Conservation (phyloP, 2,329 filamentous ascomycete species). For the Exophiala lecanii-corni region DNA sequence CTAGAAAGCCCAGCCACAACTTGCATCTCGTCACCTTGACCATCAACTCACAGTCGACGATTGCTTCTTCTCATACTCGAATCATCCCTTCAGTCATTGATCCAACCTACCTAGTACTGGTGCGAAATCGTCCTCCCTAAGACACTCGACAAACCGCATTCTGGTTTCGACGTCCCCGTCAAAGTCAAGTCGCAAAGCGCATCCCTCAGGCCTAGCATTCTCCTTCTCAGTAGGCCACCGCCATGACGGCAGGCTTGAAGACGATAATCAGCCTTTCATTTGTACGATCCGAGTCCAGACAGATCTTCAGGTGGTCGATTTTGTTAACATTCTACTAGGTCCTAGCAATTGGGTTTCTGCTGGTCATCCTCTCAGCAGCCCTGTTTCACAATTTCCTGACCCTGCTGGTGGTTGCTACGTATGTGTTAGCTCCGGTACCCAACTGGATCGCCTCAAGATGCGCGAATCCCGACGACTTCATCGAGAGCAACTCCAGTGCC, state of each 20-base stretch:
- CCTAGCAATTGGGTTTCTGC: constrained; percentile 95
- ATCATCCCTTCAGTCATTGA: too few relatives aligned
- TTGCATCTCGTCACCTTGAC: too few relatives aligned
- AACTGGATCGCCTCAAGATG: constrained; percentile 94
- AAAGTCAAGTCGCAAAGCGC: neutral
- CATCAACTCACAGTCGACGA: too few relatives aligned
- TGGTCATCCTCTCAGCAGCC: constrained; percentile 95
- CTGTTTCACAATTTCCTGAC: constrained; percentile 94
- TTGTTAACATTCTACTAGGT: constrained; percentile 48
- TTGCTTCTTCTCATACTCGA: too few relatives aligned
- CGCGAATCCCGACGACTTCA: constrained; percentile 91
- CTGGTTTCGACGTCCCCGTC: too few relatives aligned
- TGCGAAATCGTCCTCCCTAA: too few relatives aligned
- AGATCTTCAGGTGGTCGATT: too few relatives aligned
- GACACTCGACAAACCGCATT: too few relatives aligned
- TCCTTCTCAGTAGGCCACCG: constrained; percentile 14
- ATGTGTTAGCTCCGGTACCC: constrained; percentile 85
- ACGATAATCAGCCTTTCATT: constrained; percentile 99
- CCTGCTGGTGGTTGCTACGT: constrained; percentile 91
- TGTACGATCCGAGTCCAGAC: too few relatives aligned
- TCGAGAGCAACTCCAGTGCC: constrained; percentile 74
- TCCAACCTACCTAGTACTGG: too few relatives aligned
- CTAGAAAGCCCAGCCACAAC: too few relatives aligned
- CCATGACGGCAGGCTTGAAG: constrained; percentile 81
- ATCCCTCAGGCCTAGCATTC: neutral